phyloP scores from a whole-genome alignment of 2,329 filamentous ascomycete species.

The Pseudogymnoascus sp. region DNA sequence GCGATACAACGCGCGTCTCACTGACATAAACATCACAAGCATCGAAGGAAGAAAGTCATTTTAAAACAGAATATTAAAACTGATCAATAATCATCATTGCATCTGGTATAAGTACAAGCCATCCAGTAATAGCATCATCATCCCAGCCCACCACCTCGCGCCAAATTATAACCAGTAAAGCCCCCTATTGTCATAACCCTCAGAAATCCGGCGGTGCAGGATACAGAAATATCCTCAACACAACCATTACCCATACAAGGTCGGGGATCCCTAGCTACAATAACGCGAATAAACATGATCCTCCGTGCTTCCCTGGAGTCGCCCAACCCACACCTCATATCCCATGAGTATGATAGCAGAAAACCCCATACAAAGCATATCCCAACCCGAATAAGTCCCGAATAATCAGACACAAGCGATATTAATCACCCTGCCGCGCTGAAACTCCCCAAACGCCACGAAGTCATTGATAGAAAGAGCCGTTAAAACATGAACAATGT shows the following conservation, averaged over 20 bases:
- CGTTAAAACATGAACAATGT: neutral
- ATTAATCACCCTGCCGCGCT: constrained; percentile 1
- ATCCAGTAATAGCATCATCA: constrained; percentile 9
- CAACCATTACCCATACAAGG: constrained; percentile 8
- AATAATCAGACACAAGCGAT: constrained; percentile 8
- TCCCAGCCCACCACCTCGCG: constrained; percentile 6
- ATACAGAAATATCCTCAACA: constrained; percentile 3
- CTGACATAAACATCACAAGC: neutral
- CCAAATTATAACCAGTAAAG: constrained; percentile 10
- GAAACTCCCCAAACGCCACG: constrained; percentile 7
- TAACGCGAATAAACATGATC: constrained; percentile 6
- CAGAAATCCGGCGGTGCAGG: constrained; percentile 2
- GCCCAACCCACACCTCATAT: constrained; percentile 5
- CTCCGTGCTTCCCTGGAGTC: constrained; percentile 7
- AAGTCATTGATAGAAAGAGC: constrained; percentile 6
- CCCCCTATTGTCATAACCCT: constrained; percentile 8
- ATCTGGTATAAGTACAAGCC: constrained; percentile 10
- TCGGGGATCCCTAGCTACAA: constrained; percentile 8
- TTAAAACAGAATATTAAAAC: neutral
- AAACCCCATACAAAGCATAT: constrained; percentile 6
- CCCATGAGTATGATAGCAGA: constrained; percentile 8
- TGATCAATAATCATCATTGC: constrained; percentile 9
- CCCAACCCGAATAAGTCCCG: neutral
- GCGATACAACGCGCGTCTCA: neutral
- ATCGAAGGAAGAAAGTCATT: neutral